These are phyloP conservation scores for Pseudoperonospora humuli DNA, from an alignment of 352 stramenopile species.

Conservation along the genomic window DNA sequence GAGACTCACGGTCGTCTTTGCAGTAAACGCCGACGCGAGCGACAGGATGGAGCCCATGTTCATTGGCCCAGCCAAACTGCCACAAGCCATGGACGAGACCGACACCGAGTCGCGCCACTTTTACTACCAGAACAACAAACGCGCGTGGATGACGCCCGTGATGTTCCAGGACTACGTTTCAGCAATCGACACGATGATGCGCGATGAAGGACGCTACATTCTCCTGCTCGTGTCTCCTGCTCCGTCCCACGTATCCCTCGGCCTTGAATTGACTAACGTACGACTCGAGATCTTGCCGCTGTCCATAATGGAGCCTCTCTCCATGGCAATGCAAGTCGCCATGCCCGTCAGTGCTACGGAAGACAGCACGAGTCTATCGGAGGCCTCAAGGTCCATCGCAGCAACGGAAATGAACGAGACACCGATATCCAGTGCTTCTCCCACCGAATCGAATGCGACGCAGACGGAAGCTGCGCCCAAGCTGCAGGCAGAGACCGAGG, in stretches of 20 bases:
- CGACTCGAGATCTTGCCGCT: constrained; percentile 40
- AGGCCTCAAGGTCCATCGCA: constrained; percentile 22
- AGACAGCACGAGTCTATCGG: constrained; percentile 20
- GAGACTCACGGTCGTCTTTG: constrained; percentile 32
- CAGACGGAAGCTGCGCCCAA: constrained; percentile 4
- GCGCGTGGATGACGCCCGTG: constrained; percentile 49
- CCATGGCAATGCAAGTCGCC: constrained; percentile 33
- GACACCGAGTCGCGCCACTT: constrained; percentile 23
- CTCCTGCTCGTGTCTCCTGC: constrained; percentile 34
- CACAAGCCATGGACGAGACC: constrained; percentile 7
- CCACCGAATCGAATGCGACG: constrained; percentile 4
- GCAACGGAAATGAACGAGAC: constrained; percentile 9
- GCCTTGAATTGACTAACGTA: constrained; percentile 47
- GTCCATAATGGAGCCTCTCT: constrained; percentile 29
- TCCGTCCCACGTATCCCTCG: constrained; percentile 40
- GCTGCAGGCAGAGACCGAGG: constrained; percentile 5
- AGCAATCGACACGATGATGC: constrained; percentile 39
- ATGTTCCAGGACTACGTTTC: constrained; percentile 54
- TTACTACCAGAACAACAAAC: constrained; percentile 48
- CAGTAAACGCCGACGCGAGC: constrained; percentile 42
- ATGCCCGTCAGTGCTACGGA: constrained; percentile 35
- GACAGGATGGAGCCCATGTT: constrained; percentile 53
- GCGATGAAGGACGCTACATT: constrained; percentile 33
- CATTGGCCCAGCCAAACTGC: constrained; percentile 28
- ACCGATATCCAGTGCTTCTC: constrained; percentile 6